These are phyloP conservation scores for Rutstroemia sp. DNA, from an alignment of 2,329 filamentous ascomycete genomes.

Conservation along the genomic window DNA sequence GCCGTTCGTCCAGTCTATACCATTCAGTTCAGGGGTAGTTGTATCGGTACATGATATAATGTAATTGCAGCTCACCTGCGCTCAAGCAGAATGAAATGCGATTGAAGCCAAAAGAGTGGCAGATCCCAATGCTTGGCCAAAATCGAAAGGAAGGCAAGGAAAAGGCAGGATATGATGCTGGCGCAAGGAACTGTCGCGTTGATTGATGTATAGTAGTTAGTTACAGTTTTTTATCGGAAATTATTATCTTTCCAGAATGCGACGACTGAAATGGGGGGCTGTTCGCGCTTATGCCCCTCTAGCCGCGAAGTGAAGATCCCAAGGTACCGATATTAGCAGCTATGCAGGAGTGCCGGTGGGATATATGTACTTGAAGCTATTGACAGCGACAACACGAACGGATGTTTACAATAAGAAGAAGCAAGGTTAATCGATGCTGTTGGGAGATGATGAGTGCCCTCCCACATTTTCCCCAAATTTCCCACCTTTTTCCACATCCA, in stretches of 20 bases:
- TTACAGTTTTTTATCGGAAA: constrained; percentile 4
- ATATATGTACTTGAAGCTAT: too few species aligned
- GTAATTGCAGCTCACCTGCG: constrained; percentile 21
- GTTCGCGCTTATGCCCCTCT: constrained; percentile 5
- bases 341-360: background rate
- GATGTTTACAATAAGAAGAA: too few species aligned
- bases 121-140: background rate
- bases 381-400: too few species aligned
- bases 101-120: background rate
- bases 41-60: constrained; percentile 24
- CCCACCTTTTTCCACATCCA: too few species aligned
- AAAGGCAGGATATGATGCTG: background rate
- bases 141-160: background rate
- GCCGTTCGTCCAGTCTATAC: constrained; percentile 5
- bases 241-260: constrained; percentile 5
- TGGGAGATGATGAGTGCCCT: too few species aligned
- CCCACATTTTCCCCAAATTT: too few species aligned
- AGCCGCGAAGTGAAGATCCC: background rate
- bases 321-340: background rate
- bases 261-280: background rate
- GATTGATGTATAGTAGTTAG: background rate
- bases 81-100: constrained; percentile 11
- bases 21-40: constrained; percentile 23
- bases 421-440: too few species aligned
- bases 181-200: background rate